Conservation (phyloP, 148 eudicot genomes). For the Cornus kousa region DNA sequence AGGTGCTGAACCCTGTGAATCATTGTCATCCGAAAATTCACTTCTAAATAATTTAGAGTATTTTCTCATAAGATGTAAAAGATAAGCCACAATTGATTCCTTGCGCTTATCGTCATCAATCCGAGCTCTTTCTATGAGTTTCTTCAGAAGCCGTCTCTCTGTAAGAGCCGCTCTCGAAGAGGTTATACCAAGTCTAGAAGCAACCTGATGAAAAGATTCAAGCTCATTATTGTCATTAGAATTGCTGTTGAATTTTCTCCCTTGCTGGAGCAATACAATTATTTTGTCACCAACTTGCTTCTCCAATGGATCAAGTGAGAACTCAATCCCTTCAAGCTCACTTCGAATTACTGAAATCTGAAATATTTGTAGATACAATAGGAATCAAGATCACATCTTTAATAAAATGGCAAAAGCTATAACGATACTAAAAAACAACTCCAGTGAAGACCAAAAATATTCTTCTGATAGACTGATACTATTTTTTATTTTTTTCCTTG, state of each 20-base stretch:
- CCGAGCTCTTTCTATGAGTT: conserved; percentile 83
- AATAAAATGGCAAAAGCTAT: neutral
- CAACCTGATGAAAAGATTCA: conserved; percentile 89
- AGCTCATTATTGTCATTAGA: conserved; percentile 69
- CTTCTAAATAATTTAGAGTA: conserved; percentile 89
- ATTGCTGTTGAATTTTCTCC: conserved; percentile 69
- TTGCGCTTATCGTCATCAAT: conserved; percentile 90
- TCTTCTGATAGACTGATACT: neutral
- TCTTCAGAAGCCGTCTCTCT: conserved; percentile 88
- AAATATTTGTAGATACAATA: conserved; percentile 10
- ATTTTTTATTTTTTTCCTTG: too few relatives aligned
- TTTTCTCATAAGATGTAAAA: conserved; percentile 85
- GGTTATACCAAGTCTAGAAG: conserved; percentile 74
- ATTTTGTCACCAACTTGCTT: conserved; percentile 90
- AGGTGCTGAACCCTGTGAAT: conserved; percentile 96
- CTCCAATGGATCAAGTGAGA: conserved; percentile 74
- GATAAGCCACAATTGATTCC: conserved; percentile 89
- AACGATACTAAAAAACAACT: neutral
- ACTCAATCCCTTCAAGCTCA: conserved; percentile 67
- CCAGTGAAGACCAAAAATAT: neutral
- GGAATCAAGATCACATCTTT: neutral
- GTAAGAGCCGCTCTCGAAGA: conserved; percentile 93
- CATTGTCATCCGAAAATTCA: conserved; percentile 89
- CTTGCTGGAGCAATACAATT: conserved; percentile 80
- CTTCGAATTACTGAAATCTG: conserved; percentile 69